Percentiles rank a stretch among this genome's conserved stretches.
phyloP scores from a whole-genome alignment of 345 rosid genomes.

The Lagerstroemia speciosa region DNA sequence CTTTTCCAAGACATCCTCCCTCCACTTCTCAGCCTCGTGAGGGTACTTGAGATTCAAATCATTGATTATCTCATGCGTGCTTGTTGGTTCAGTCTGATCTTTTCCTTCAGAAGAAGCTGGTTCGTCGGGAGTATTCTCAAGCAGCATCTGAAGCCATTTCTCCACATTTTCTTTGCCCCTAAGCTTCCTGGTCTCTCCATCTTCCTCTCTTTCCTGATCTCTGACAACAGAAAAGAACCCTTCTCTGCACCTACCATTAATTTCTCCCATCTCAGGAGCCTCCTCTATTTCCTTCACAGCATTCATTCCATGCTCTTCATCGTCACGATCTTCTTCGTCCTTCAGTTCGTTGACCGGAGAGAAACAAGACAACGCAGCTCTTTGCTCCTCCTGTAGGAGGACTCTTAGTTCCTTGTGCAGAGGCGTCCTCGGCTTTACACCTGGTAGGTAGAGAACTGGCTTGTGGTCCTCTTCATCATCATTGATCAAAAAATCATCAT shows the following conservation, averaged over 20 bases:
- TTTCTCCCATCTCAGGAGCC: slow-evolving; percentile 13
- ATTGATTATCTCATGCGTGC: slow-evolving; percentile 44
- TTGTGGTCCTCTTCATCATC: slow-evolving; percentile 23
- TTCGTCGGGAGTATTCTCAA: slow-evolving; percentile 43
- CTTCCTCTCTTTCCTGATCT: slow-evolving; percentile 52
- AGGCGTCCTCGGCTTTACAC: slow-evolving; percentile 35
- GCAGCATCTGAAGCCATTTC: slow-evolving; percentile 81
- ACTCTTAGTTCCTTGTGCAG: slow-evolving; percentile 59
- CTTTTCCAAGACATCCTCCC: slow-evolving; percentile 13
- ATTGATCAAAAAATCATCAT: slow-evolving; percentile 42
- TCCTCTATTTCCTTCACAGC: background rate
- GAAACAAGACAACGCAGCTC: slow-evolving; percentile 36
- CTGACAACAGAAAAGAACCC: slow-evolving; percentile 21
- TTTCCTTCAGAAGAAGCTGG: slow-evolving; percentile 21
- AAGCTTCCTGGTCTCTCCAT: slow-evolving; percentile 60
- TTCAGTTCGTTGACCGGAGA: slow-evolving; percentile 11
- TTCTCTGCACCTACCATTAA: slow-evolving; percentile 37
- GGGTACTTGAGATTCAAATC: slow-evolving; percentile 51
- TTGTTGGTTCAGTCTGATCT: slow-evolving; percentile 19
- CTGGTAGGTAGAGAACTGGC: slow-evolving; percentile 53
- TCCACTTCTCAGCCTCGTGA: slow-evolving; percentile 24
- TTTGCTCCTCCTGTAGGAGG: slow-evolving; percentile 66
- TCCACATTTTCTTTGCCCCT: slow-evolving; percentile 92
- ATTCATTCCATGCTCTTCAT: background rate
- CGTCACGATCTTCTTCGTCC: slow-evolving; percentile 24